Percentiles rank a stretch among this genome's conserved stretches.
Evolutionary conservation across 306 rosid genomes (phyloP).

Genomic region (Canavalia ensiformis): DNA sequence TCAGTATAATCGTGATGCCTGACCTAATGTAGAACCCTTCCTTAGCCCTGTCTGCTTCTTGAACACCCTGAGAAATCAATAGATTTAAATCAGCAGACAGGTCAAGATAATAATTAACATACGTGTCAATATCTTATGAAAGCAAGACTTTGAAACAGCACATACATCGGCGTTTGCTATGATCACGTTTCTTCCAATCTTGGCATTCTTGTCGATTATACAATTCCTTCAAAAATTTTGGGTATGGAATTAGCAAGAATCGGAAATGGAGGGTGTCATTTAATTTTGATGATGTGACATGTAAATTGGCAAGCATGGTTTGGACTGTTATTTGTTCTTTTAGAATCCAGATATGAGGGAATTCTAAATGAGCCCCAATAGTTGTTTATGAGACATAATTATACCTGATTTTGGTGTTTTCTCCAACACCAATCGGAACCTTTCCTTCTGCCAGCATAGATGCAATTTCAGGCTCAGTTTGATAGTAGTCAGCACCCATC

Average conservation of each 20-base stretch:
- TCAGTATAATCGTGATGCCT: slow-evolving; percentile 73
- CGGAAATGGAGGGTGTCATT: not conserved
- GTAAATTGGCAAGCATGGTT: not conserved
- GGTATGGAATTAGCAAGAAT: slow-evolving; percentile 39
- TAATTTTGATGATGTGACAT: not conserved
- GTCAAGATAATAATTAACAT: not conserved
- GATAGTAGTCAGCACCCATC: slow-evolving; percentile 99
- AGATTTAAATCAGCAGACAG: slow-evolving; percentile 29
- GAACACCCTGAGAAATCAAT: slow-evolving; percentile 71
- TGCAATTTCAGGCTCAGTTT: slow-evolving; percentile 91
- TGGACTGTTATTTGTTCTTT: not conserved
- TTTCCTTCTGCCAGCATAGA: slow-evolving; percentile 81
- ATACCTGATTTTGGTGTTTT: slow-evolving; percentile 92
- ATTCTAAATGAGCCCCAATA: not conserved
- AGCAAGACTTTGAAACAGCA: slow-evolving; percentile 17
- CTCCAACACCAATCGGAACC: slow-evolving; percentile 97
- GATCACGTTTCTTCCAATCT: slow-evolving; percentile 83
- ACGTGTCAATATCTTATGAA: not conserved
- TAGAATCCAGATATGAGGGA: not conserved
- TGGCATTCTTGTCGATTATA: slow-evolving; percentile 97
- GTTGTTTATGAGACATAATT: slow-evolving; percentile 28
- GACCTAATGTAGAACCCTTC: slow-evolving; percentile 87
- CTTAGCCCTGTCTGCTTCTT: slow-evolving; percentile 79
- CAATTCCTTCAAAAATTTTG: slow-evolving; percentile 68
- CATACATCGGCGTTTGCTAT: slow-evolving; percentile 84